Conservation (phyloP, 768 basidiomycete species). For the Leucogyrophana mollusca region DNA sequence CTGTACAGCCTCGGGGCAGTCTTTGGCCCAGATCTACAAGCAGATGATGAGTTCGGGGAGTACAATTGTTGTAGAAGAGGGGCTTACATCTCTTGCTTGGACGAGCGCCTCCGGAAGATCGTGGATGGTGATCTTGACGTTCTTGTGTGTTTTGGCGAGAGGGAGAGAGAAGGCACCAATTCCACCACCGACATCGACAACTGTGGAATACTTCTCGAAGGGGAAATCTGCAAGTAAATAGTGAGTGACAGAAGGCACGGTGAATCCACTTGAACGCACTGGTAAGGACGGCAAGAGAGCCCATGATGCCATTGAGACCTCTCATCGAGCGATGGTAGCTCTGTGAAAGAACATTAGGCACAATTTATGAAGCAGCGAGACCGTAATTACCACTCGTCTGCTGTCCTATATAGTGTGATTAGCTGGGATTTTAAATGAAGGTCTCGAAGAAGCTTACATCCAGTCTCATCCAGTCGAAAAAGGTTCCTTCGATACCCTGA, state of each 20-base stretch:
- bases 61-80: not conserved
- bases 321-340: constrained; percentile 23
- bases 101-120: constrained; percentile 26
- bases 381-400: constrained; percentile 15
- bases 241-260: not conserved
- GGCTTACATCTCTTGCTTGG: constrained; percentile 16
- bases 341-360: constrained; percentile 2
- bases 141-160: constrained; percentile 24
- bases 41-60: constrained; percentile 1
- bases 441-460: constrained; percentile 12
- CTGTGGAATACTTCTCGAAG: constrained; percentile 24
- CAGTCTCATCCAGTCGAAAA: constrained; percentile 22
- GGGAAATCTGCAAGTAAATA: constrained; percentile 24
- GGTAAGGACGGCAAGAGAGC: constrained; percentile 20
- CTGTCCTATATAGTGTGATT: constrained; percentile 8
- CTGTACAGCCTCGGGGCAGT: constrained; percentile 22
- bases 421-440: not conserved
- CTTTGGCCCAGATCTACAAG: constrained; percentile 20
- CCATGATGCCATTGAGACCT: constrained; percentile 21
- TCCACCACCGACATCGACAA: constrained; percentile 36
- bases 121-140: constrained; percentile 31
- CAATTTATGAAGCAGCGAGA: not conserved
- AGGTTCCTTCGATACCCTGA: constrained; percentile 16
- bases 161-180: constrained; percentile 30
- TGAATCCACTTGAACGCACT: constrained; percentile 10